phyloP scores from a whole-genome alignment of 306 rosid genomes.

The Pyrus communis region DNA sequence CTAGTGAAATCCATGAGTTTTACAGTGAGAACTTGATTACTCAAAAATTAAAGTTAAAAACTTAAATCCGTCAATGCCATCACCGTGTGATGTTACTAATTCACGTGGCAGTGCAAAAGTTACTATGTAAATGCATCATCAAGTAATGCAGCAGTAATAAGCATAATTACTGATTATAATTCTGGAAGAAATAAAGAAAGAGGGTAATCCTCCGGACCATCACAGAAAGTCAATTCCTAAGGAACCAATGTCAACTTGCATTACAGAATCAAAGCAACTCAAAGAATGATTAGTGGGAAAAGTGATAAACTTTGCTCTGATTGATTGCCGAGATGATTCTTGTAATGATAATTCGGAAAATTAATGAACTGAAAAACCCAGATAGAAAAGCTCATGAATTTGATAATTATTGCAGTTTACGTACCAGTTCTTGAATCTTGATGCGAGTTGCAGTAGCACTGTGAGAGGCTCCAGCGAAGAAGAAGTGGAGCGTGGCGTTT shows the following conservation, averaged over 20 bases:
- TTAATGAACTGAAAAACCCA: background rate
- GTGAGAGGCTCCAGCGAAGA: background rate
- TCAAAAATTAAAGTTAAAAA: background rate
- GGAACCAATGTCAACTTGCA: background rate
- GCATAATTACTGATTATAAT: background rate
- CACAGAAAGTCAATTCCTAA: background rate
- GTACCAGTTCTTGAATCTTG: background rate
- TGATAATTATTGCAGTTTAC: background rate
- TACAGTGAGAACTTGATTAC: background rate
- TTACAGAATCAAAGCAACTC: background rate
- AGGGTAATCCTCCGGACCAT: background rate
- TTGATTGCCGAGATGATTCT: background rate
- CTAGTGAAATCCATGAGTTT: slow-evolving; percentile 1
- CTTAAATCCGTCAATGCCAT: background rate
- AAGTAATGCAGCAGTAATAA: background rate
- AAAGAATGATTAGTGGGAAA: background rate
- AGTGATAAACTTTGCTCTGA: background rate
- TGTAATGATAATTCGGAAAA: background rate
- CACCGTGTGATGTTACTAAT: no score
- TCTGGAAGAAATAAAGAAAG: background rate
- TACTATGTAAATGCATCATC: background rate
- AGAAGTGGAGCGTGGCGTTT: background rate
- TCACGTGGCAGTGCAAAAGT: no score
- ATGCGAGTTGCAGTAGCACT: background rate
- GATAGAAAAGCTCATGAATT: background rate